Conservation (phyloP, 192 early-diverging fungal genomes). For the Rhizophagus clarus region DNA sequence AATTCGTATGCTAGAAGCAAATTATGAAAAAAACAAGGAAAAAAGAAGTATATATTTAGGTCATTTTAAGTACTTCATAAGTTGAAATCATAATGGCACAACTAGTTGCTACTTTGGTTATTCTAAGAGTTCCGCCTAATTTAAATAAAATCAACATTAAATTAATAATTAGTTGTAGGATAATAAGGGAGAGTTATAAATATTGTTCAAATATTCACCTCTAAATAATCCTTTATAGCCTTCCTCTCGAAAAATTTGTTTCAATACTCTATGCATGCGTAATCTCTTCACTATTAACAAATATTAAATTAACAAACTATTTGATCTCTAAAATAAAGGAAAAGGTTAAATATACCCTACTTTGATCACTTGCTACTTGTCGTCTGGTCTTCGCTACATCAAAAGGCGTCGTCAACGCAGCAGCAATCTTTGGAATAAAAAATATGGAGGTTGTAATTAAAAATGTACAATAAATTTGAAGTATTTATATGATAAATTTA, state of each 20-base stretch:
- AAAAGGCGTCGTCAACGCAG: conserved; percentile 88
- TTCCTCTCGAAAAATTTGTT: conserved; percentile 47
- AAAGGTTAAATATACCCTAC: not conserved
- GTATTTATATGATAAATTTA: not conserved
- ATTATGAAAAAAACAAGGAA: too few species aligned
- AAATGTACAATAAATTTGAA: not conserved
- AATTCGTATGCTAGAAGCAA: too few species aligned
- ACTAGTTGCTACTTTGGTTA: conserved; percentile 86
- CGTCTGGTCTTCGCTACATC: conserved; percentile 94
- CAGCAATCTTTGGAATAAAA: conserved; percentile 62
- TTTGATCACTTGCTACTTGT: conserved; percentile 60
- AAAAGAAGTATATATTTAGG: too few species aligned
- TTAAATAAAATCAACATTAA: not conserved
- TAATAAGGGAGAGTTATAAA: not conserved
- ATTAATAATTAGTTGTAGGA: not conserved
- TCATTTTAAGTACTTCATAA: conserved; percentile 57
- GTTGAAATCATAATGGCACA: conserved; percentile 97
- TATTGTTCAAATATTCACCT: conserved; percentile 35
- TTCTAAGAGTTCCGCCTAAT: conserved; percentile 67
- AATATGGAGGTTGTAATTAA: not conserved
- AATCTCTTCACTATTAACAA: not conserved
- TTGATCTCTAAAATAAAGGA: not conserved
- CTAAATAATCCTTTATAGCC: conserved; percentile 56
- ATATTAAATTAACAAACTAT: not conserved
- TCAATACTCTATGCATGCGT: conserved; percentile 42